phyloP scores from a whole-genome alignment of 805 yeast genomes.

The Ogataea philodendri region DNA sequence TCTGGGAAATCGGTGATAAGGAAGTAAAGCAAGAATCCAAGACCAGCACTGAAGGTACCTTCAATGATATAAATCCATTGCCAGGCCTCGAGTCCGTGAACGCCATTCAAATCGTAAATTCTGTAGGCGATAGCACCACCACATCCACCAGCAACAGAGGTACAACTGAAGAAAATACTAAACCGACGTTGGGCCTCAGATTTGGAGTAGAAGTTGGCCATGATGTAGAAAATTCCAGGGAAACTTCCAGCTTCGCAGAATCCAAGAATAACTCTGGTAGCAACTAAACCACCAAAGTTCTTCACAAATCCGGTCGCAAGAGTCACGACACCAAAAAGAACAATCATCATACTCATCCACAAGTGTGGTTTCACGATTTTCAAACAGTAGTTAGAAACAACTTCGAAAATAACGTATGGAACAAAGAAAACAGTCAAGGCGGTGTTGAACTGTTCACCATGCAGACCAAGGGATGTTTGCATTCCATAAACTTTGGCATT shows the following conservation, averaged over 20 bases:
- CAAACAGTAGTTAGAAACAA: slow-evolving; percentile 60
- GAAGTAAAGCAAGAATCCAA: slow-evolving; percentile 38
- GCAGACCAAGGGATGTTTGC: slow-evolving; percentile 49
- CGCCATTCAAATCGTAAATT: slow-evolving; percentile 53
- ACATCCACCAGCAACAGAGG: slow-evolving; percentile 76
- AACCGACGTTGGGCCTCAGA: slow-evolving; percentile 68
- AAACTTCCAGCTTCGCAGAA: slow-evolving; percentile 68
- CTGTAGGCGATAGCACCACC: slow-evolving; percentile 72
- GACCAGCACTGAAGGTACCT: slow-evolving; percentile 37
- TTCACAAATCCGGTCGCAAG: slow-evolving; percentile 64
- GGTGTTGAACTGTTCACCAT: slow-evolving; percentile 58
- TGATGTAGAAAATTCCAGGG: slow-evolving; percentile 71
- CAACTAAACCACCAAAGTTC: slow-evolving; percentile 57
- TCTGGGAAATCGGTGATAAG: slow-evolving; percentile 72
- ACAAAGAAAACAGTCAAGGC: slow-evolving; percentile 71
- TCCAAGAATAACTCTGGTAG: slow-evolving; percentile 66
- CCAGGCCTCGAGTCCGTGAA: slow-evolving; percentile 43
- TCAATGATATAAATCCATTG: slow-evolving; percentile 45
- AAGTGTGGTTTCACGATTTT: slow-evolving; percentile 60
- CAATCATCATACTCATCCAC: slow-evolving; percentile 60
- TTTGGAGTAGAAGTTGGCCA: slow-evolving; percentile 63
- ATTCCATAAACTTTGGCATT: slow-evolving; percentile 77
- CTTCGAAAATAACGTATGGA: slow-evolving; percentile 64
- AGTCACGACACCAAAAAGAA: slow-evolving; percentile 61
- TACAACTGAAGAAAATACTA: slow-evolving; percentile 65